Conservation (phyloP, 176 grass and related monocot genomes). For the Musa troglodytarum region DNA sequence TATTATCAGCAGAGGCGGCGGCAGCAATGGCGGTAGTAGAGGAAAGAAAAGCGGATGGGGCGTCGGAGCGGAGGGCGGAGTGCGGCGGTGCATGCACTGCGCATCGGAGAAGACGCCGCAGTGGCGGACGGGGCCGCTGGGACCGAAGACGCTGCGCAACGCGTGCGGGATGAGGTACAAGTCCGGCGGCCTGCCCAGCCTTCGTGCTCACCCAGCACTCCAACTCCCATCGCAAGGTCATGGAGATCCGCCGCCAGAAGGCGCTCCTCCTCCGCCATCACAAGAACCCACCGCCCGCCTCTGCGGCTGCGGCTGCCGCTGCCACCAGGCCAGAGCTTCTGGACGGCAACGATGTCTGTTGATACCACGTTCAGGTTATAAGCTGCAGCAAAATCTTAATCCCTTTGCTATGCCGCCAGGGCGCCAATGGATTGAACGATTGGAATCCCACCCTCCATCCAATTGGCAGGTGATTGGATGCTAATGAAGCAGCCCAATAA, state of each 20-base stretch:
- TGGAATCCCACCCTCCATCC: too few relatives aligned
- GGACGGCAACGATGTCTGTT: neutral
- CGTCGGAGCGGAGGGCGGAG: constrained; percentile 21
- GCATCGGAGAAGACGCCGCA: constrained; percentile 97
- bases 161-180: constrained; percentile 91
- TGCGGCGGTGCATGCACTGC: constrained; percentile 90
- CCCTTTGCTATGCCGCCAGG: too few relatives aligned
- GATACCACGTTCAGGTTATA: neutral
- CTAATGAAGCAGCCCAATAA: neutral
- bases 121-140: constrained; percentile 86
- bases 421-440: too few relatives aligned
- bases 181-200: constrained; percentile 75
- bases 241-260: constrained; percentile 97
- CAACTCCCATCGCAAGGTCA: constrained; percentile 99
- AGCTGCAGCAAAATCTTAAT: neutral
- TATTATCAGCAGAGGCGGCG: neutral
- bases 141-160: constrained; percentile 97
- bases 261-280: constrained; percentile 58
- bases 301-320: neutral
- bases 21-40: neutral
- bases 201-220: constrained; percentile 97
- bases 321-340: neutral
- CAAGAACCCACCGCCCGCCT: neutral
- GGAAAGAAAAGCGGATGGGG: neutral
- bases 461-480: too few relatives aligned